Evolutionary conservation across 129 eudicot genomes (phyloP), one percentile per base, ranked within the genome.

Genomic region (Centella asiatica): DNA sequence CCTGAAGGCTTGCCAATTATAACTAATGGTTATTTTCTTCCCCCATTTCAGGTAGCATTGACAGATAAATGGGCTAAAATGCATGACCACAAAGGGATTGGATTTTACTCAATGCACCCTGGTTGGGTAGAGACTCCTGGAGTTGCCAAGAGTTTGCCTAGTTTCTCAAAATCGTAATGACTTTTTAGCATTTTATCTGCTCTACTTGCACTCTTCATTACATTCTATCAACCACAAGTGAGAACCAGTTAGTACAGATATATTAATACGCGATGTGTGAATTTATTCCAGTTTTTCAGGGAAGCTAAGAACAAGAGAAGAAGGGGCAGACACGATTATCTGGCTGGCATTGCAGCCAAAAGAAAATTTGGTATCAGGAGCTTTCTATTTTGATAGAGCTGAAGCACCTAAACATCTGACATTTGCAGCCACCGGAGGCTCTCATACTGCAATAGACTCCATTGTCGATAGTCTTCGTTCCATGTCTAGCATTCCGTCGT

Each of bases 51-150:
- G 97, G 94, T 90, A 32, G 95, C 97, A 74, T 77, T 90, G 74
- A 90, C 97, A 0, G 95, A 90, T 69, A 86, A 79, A 58, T 90
- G 97, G 97, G 88, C 95, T 5, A 75, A 81, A 62, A 77, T 39
- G 13, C 83, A 90, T 65, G 66, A 71, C 20, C 79, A 73, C 44
- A 81, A 73, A 75, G 94, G 95, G 39, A 86, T 90, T 26, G 94
- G 94, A 26, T 86, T 90, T 85, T 90, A 90, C 62, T 67, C 76
- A 7, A 90, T 90, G 98, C 98, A 86, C 81, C 97, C 95, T 27
- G 98, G 98, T 31, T 90, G 98, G 95, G 90, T 94, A 6, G 95
- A 84, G 74, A 90, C 95, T 0, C 95, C 97, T 32, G 95, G 95
- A 72, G 95, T 90, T 55, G 53, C 85, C 64, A 90, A 69, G 46